Evolutionary conservation across 2,329 filamentous ascomycete species (phyloP).

Genomic region (Stenocarpella maydis): DNA sequence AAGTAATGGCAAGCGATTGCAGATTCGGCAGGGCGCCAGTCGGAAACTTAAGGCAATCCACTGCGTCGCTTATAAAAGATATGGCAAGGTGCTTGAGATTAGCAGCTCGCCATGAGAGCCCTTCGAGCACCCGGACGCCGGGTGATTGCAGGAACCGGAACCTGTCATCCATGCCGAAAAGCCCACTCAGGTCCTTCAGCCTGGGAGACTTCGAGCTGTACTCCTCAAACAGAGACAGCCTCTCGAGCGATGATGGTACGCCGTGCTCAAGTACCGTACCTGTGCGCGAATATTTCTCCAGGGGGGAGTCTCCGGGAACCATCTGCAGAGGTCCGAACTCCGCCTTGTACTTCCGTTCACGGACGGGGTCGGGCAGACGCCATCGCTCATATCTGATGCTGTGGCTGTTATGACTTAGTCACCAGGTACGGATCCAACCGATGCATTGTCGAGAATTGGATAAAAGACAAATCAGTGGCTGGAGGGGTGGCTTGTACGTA

Average conservation of each 20-base stretch:
- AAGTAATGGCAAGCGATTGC: constrained; percentile 9
- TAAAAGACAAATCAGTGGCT: neutral
- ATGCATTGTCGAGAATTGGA: neutral
- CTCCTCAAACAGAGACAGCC: neutral
- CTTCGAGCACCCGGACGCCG: neutral
- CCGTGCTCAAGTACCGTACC: neutral
- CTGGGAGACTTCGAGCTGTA: neutral
- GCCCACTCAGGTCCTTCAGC: neutral
- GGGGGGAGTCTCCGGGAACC: too few species aligned
- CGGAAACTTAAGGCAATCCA: neutral
- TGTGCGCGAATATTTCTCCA: neutral
- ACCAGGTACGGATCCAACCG: neutral
- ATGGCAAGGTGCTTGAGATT: constrained; percentile 22
- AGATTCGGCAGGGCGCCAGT: neutral
- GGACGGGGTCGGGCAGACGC: neutral
- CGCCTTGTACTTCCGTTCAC: neutral
- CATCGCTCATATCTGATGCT: constrained; percentile 13
- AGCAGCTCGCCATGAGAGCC: neutral
- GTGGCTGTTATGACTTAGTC: neutral
- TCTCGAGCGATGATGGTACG: neutral
- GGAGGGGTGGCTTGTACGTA: neutral
- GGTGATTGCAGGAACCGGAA: too few species aligned
- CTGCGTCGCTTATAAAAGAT: constrained; percentile 13
- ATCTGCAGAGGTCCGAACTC: neutral
- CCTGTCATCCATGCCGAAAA: neutral